phyloP scores from a whole-genome alignment of 2,329 filamentous ascomycete species.

The Epichloe gansuensis region DNA sequence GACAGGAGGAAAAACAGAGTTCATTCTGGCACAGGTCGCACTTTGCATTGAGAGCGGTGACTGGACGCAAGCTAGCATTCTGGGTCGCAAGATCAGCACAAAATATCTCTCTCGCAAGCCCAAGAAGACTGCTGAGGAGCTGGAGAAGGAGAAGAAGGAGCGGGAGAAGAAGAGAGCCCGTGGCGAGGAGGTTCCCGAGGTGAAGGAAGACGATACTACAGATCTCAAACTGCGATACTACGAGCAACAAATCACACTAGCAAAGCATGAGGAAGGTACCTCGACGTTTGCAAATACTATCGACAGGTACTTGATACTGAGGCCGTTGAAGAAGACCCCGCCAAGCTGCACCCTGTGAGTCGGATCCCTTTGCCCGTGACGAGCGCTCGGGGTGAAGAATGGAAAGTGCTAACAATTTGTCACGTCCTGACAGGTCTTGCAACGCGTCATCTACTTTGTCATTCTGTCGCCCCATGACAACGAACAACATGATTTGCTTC shows the following conservation, averaged over 20 bases:
- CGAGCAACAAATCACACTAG: constrained; percentile 89
- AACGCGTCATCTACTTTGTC: constrained; percentile 94
- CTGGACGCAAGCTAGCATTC: constrained; percentile 89
- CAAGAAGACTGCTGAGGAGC: constrained; percentile 78
- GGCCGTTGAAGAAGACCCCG: constrained; percentile 79
- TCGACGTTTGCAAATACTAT: constrained; percentile 97
- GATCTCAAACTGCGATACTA: constrained; percentile 94
- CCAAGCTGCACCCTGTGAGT: constrained; percentile 72
- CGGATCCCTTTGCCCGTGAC: background rate
- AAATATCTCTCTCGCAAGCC: constrained; percentile 81
- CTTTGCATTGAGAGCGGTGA: constrained; percentile 93
- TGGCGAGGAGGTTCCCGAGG: constrained; percentile 66
- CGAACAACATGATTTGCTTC: constrained; percentile 92
- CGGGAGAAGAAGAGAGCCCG: constrained; percentile 74
- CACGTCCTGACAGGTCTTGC: constrained; percentile 55
- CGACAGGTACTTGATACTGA: constrained; percentile 93
- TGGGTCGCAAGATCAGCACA: constrained; percentile 95
- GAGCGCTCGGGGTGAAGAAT: background rate
- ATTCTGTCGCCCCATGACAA: constrained; percentile 96
- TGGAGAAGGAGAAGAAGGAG: constrained; percentile 84
- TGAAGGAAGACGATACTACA: constrained; percentile 78
- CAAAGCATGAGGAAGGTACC: constrained; percentile 96
- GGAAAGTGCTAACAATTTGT: background rate
- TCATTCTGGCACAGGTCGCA: constrained; percentile 88
- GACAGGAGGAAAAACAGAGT: constrained; percentile 92